Evolutionary conservation across 2,329 filamentous ascomycete genomes (phyloP).

Genomic region (Helicocarpus griseus): DNA sequence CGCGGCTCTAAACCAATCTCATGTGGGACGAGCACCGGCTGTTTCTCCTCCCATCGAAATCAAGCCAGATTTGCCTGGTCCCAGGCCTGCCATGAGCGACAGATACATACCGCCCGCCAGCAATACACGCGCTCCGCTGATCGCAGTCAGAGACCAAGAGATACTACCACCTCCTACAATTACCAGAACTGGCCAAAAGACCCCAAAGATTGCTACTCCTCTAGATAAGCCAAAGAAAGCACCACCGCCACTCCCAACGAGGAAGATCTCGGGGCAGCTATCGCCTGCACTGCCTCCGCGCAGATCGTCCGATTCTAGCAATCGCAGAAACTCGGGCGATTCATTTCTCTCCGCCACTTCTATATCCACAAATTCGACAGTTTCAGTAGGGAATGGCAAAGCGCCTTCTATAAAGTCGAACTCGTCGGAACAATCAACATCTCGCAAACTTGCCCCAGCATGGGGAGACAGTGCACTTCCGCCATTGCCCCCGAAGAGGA

Average conservation of each 20-base stretch:
- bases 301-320: constrained; percentile 26
- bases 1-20: constrained; percentile 35
- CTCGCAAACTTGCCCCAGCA: constrained; percentile 42
- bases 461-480: constrained; percentile 48
- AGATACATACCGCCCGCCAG: constrained; percentile 8
- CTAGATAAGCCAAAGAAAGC: constrained; percentile 15
- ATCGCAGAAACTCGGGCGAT: constrained; percentile 38
- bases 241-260: constrained; percentile 38
- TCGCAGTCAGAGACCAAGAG: constrained; percentile 3
- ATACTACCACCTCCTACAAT: constrained; percentile 15
- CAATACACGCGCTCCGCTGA: background rate
- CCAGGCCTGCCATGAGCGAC: constrained; percentile 16
- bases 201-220: constrained; percentile 11
- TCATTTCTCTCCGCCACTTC: constrained; percentile 43
- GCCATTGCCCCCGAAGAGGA: constrained; percentile 42
- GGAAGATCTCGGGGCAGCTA: constrained; percentile 30
- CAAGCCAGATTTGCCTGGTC: constrained; percentile 18
- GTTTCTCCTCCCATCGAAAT: constrained; percentile 18
- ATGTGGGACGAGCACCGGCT: constrained; percentile 27
- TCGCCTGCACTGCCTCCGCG: constrained; percentile 42
- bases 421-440: constrained; percentile 10
- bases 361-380: constrained; percentile 32
- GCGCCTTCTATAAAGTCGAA: constrained; percentile 21
- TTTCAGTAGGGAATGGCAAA: constrained; percentile 11
- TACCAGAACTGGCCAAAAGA: constrained; percentile 19